Evolutionary conservation across 169 alveolate species (phyloP).

Genomic region (Babesia sp.): DNA sequence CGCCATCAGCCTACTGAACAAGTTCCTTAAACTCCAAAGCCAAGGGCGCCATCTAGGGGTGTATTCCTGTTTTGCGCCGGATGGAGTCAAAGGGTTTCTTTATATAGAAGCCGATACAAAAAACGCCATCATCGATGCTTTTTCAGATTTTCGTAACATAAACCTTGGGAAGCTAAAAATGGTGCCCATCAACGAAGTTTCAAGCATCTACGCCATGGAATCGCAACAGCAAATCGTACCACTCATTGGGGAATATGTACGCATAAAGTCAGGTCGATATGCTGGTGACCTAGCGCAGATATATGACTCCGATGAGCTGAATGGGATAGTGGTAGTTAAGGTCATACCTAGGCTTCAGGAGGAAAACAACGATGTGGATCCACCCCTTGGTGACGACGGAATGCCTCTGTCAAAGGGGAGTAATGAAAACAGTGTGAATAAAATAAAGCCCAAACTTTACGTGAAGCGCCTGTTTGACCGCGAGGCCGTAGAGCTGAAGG

Average conservation of each 20-base stretch:
- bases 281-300: constrained; percentile 83
- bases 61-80: constrained; percentile 82
- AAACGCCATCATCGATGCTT: constrained; percentile 73
- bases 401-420: neutral
- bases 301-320: constrained; percentile 80
- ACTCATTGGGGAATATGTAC: constrained; percentile 79
- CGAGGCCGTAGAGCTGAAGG: constrained; percentile 78
- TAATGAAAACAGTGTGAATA: neutral
- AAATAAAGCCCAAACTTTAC: constrained; percentile 1
- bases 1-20: constrained; percentile 78
- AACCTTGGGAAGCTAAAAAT: constrained; percentile 74
- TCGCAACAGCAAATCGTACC: constrained; percentile 67
- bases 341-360: constrained; percentile 77
- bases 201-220: constrained; percentile 80
- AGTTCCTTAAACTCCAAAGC: constrained; percentile 71
- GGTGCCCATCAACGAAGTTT: constrained; percentile 82
- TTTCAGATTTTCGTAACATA: constrained; percentile 77
- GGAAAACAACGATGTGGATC: constrained; percentile 21
- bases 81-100: constrained; percentile 75
- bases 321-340: constrained; percentile 75
- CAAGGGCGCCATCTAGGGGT: constrained; percentile 74
- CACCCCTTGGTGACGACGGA: neutral
- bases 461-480: constrained; percentile 73
- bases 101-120: constrained; percentile 84
- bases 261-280: constrained; percentile 80